These are phyloP conservation scores for Tausonia pullulans DNA, from an alignment of 1,284 basidiomycete species.

Conservation along the genomic window DNA sequence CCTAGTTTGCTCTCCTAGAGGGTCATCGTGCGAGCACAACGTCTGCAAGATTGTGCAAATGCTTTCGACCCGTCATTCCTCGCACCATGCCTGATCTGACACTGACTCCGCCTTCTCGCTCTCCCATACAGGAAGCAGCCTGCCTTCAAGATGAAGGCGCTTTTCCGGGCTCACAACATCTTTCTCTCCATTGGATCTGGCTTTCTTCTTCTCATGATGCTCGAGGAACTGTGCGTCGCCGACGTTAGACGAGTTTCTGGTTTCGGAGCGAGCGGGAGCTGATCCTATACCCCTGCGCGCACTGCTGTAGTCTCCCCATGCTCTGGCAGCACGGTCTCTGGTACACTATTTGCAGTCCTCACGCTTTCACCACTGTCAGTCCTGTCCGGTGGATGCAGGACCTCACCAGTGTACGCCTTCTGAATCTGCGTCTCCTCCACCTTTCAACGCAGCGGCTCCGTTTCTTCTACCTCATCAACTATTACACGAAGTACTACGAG, in stretches of 20 bases:
- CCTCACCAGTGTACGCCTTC: slow-evolving; percentile 51
- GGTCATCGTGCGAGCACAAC: too few relatives aligned
- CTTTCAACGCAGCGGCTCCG: slow-evolving; percentile 51
- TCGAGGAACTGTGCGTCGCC: slow-evolving; percentile 59
- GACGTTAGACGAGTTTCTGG: slow-evolving; percentile 69
- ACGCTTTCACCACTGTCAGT: slow-evolving; percentile 74
- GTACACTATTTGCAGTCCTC: slow-evolving; percentile 63
- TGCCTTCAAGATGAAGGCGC: slow-evolving; percentile 64
- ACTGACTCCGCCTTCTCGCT: background rate
- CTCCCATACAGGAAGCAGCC: slow-evolving; percentile 41
- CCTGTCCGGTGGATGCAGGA: background rate
- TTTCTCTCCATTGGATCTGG: slow-evolving; percentile 71
- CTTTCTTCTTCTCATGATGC: slow-evolving; percentile 70
- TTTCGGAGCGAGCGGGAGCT: slow-evolving; percentile 27
- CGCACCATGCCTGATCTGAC: too few relatives aligned
- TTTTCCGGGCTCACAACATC: slow-evolving; percentile 90
- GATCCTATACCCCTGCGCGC: too few relatives aligned
- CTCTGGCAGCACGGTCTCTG: slow-evolving; percentile 58
- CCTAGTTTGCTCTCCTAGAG: too few relatives aligned
- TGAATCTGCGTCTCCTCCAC: background rate
- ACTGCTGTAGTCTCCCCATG: slow-evolving; percentile 45
- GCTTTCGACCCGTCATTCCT: too few relatives aligned
- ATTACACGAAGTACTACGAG: slow-evolving; percentile 91
- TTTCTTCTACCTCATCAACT: slow-evolving; percentile 97
- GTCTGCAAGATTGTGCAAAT: too few relatives aligned